Conservation (phyloP, 768 basidiomycete species). For the Hypholoma fasciculare region DNA sequence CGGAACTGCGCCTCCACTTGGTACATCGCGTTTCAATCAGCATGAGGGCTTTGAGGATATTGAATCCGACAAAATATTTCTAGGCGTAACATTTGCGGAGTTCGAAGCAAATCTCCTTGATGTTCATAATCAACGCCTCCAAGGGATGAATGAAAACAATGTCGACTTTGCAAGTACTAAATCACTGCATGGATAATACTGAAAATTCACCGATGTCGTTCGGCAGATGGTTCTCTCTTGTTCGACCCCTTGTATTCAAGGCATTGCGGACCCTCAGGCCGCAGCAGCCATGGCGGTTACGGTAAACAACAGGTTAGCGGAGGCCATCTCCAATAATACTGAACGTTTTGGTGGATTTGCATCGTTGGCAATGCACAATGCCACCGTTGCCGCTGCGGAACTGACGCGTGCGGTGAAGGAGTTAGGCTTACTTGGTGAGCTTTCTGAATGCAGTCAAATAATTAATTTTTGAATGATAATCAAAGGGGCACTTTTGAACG, state of each 20-base stretch:
- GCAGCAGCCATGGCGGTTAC: slow-evolving; percentile 34
- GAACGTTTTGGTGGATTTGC: slow-evolving; percentile 43
- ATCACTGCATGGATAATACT: not conserved
- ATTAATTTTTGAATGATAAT: not conserved
- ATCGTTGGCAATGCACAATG: slow-evolving; percentile 44
- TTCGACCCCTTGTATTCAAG: slow-evolving; percentile 37
- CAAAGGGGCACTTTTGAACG: slow-evolving; percentile 36
- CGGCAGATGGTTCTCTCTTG: slow-evolving; percentile 38
- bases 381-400: slow-evolving; percentile 37
- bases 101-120: slow-evolving; percentile 32
- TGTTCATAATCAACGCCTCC: slow-evolving; percentile 36
- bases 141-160: slow-evolving; percentile 34
- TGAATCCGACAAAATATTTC: not conserved
- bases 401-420: slow-evolving; percentile 37
- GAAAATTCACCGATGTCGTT: not conserved
- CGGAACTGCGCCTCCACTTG: slow-evolving; percentile 6
- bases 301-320: slow-evolving; percentile 38
- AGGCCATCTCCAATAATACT: slow-evolving; percentile 37
- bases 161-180: slow-evolving; percentile 33
- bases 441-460: not conserved
- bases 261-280: slow-evolving; percentile 31
- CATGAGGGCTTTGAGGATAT: too few species aligned
- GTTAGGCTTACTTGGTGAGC: slow-evolving; percentile 36
- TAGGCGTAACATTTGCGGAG: not conserved
- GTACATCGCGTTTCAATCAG: not conserved